Percentiles rank a stretch among this genome's conserved stretches.
Conservation (phyloP, 805 yeast species). For the Spathaspora hagerdaliae region DNA sequence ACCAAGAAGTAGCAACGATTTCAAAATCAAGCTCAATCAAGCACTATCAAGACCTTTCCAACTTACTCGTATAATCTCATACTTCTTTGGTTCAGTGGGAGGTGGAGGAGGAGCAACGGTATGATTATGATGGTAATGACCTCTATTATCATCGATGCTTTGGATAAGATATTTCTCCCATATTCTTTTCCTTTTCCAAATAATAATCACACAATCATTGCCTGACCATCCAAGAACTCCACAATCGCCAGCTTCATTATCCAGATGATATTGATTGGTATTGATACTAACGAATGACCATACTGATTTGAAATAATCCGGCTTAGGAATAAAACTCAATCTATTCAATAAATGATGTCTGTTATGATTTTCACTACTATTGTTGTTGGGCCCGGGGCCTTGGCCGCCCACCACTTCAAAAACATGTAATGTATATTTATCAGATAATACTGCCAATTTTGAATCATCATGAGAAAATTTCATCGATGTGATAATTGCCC, state of each 20-base stretch:
- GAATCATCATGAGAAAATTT: constrained; percentile 75
- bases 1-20: too few species aligned
- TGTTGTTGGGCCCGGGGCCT: too few species aligned
- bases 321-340: constrained; percentile 53
- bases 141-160: constrained; percentile 37
- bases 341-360: constrained; percentile 64
- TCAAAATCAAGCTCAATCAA: too few species aligned
- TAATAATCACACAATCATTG: constrained; percentile 65
- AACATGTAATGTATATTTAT: constrained; percentile 85
- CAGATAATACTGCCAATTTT: constrained; percentile 79
- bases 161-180: constrained; percentile 82
- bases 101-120: neutral
- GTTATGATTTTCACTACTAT: constrained; percentile 40
- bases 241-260: constrained; percentile 18
- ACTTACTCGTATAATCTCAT: constrained; percentile 20
- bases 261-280: constrained; percentile 36
- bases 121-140: neutral
- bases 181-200: constrained; percentile 69
- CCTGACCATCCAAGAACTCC: constrained; percentile 67
- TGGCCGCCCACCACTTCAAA: constrained; percentile 37
- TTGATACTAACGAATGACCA: constrained; percentile 86
- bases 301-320: constrained; percentile 70
- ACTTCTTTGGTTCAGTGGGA: constrained; percentile 2
- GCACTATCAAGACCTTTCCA: constrained; percentile 23
- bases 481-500: constrained; percentile 78